These are phyloP conservation scores for Suillus occidentalis DNA, from an alignment of 768 basidiomycete genomes.

Conservation along the genomic window DNA sequence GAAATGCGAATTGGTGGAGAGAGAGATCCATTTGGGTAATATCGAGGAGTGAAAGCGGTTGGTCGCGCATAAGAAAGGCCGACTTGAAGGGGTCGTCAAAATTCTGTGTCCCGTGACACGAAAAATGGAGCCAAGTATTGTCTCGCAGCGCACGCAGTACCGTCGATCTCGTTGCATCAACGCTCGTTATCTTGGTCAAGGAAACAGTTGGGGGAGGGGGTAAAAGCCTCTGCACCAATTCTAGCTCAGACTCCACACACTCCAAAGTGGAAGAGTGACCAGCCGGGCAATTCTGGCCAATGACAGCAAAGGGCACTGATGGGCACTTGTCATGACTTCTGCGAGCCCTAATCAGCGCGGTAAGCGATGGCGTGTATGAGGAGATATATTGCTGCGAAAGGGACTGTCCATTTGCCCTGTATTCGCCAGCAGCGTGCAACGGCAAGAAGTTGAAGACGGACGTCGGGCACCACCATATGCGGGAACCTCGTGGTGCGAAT, in stretches of 20 bases:
- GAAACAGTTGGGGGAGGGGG: not conserved
- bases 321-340: not conserved
- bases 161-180: not conserved
- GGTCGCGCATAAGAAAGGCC: conserved; percentile 4
- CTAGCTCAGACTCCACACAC: not conserved
- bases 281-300: conserved; percentile 1
- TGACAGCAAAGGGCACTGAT: not conserved
- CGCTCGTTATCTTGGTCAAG: not conserved
- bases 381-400: conserved; percentile 6
- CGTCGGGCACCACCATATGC: conserved; percentile 13
- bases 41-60: conserved; percentile 7
- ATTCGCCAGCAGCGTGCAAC: conserved; percentile 14
- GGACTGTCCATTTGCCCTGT: not conserved
- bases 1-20: conserved; percentile 7
- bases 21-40: conserved; percentile 2
- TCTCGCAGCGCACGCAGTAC: not conserved
- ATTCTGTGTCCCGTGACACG: conserved; percentile 18
- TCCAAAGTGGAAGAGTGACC: not conserved
- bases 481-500: not conserved
- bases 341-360: conserved; percentile 13
- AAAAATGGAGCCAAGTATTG: conserved; percentile 18
- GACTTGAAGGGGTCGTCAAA: conserved; percentile 13
- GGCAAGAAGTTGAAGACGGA: conserved; percentile 10
- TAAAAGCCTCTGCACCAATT: not conserved
- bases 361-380: conserved; percentile 12